Base-by-base conservation (phyloP, 2,329 filamentous ascomycete species). In the Penicillium hordei region DNA sequence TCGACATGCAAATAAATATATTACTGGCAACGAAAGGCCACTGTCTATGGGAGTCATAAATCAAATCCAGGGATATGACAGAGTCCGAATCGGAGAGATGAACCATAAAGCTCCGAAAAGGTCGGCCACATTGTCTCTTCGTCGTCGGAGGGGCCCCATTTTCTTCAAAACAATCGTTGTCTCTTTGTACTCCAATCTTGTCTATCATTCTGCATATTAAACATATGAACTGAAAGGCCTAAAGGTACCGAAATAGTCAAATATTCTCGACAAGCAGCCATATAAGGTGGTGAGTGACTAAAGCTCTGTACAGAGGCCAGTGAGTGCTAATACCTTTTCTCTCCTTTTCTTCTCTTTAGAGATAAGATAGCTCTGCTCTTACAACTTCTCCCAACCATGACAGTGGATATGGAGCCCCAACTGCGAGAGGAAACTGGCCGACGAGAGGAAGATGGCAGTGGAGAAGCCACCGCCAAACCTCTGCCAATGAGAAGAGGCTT, bases 401-500 rank as follows among this genome's bases (percentile, higher is more conserved):
- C 0, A 42, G 39, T 23, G 12, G 39, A 25, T 17, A 17, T 21
- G 1, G 21, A 42, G 7, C 3, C 6, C 13, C 3, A 17, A 4
- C 6, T 5, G 3, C 21, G 39, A 23, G 39, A 25, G 1, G 39
- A 25, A 42, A 42, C 17, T 42, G 13, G 12, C 3, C 21, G 9
- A 6, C 21, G 19, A 42, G 39, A 6, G 21, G 21, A 42, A 4
- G 21, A 23, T 2, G 13, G 21, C 13, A 17, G 21, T 8, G 39
- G 17, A 13, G 21, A 42, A 42, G 21, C 19, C 6, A 49, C 29
- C 23, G 23, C 23, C 21, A 49, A 49, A 29, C 34, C 33, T 39
- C 21, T 9, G 5, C 34, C 48, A 19, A 50, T 50, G 34, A 50
- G n/a, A 50, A 50, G 34, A 50, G 34, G 48, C 17, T 50, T 50